Percentiles rank a stretch among this genome's conserved stretches.
Conservation (phyloP, 2,329 filamentous ascomycete genomes). For the Acephala macrosclerotiorum region DNA sequence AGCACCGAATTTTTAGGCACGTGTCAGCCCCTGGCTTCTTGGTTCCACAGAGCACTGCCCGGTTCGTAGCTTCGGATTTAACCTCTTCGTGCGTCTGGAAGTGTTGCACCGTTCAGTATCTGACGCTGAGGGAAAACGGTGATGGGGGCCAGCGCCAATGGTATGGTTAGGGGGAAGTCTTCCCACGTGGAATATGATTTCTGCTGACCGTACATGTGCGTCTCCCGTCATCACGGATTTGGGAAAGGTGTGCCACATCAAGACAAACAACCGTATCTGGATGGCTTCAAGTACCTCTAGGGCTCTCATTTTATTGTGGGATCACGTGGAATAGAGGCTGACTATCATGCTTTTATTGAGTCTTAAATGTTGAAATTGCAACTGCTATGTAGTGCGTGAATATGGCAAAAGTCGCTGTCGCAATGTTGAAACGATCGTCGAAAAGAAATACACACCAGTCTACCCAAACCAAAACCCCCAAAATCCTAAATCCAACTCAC, state of each 20-base stretch:
- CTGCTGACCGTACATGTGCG: slow-evolving; percentile 6
- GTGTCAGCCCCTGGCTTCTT: neutral
- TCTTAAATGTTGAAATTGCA: neutral
- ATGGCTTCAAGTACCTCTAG: neutral
- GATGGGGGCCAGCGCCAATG: slow-evolving; percentile 12
- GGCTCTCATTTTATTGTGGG: neutral
- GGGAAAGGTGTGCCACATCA: neutral
- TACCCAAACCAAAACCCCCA: neutral
- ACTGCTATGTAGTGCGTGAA: neutral
- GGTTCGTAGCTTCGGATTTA: slow-evolving; percentile 22
- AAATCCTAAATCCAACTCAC: neutral
- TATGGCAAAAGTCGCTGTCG: neutral
- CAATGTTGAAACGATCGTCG: neutral
- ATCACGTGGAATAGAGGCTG: neutral
- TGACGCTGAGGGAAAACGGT: neutral
- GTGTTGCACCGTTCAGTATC: neutral
- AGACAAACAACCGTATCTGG: neutral
- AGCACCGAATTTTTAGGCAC: neutral
- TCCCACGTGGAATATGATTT: neutral
- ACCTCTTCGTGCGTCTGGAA: slow-evolving; percentile 18
- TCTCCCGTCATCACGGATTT: slow-evolving; percentile 22
- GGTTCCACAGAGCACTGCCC: slow-evolving; percentile 6
- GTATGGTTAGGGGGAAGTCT: neutral
- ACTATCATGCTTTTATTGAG: neutral
- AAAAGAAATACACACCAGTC: neutral